Conservation (phyloP, 2,329 filamentous ascomycete genomes). For the Fusarium phyllophilum region DNA sequence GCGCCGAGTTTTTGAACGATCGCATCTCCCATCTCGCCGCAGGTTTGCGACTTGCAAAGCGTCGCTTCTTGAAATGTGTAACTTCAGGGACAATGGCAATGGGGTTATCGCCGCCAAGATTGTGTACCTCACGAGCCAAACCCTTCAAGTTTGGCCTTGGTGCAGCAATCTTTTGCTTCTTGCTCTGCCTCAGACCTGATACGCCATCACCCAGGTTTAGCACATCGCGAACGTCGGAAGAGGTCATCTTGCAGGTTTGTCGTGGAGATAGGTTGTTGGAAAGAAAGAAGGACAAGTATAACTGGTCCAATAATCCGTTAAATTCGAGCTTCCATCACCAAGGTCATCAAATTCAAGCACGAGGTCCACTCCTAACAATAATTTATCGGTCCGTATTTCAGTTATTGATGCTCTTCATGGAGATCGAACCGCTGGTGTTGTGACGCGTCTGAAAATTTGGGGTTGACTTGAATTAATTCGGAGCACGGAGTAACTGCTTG, state of each 20-base stretch:
- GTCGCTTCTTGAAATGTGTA: conserved; percentile 68
- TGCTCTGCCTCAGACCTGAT: conserved; percentile 66
- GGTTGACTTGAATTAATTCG: not conserved
- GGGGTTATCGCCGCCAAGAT: conserved; percentile 71
- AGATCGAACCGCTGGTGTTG: conserved; percentile 5
- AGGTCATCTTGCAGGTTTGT: conserved; percentile 66
- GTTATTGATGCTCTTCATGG: conserved; percentile 6
- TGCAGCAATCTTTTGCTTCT: conserved; percentile 77
- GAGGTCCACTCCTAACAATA: not conserved
- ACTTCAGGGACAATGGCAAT: conserved; percentile 73
- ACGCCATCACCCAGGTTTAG: conserved; percentile 77
- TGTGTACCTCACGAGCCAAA: conserved; percentile 73
- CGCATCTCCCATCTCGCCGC: conserved; percentile 72
- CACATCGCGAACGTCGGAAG: conserved; percentile 87
- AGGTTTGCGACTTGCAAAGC: conserved; percentile 64
- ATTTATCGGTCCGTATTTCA: not conserved
- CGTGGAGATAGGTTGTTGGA: conserved; percentile 1
- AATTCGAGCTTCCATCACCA: conserved; percentile 36
- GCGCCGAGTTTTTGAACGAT: conserved; percentile 81
- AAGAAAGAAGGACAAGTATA: not conserved
- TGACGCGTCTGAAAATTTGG: conserved; percentile 37
- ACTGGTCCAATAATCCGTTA: conserved; percentile 18
- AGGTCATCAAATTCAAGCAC: conserved; percentile 23
- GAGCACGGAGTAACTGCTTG: conserved; percentile 5
- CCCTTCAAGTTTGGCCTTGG: conserved; percentile 71